phyloP scores from a whole-genome alignment of 2,329 filamentous ascomycete species.

The Zasmidium angulare region DNA sequence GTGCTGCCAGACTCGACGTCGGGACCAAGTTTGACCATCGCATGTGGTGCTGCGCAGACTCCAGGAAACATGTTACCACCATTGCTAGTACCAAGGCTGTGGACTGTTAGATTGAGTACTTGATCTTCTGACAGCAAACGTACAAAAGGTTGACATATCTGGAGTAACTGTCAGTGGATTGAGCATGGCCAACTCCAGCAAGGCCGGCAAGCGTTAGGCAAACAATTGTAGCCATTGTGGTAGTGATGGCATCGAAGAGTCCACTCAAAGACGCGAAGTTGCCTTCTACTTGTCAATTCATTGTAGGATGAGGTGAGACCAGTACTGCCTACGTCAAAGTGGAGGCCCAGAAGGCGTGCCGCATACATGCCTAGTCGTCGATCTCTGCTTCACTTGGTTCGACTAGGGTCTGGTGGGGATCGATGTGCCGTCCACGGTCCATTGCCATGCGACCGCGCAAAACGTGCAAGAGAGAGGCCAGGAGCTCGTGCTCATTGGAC shows the following conservation, averaged over 20 bases:
- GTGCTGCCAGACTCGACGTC: slow-evolving; percentile 32
- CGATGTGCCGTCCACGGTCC: background rate
- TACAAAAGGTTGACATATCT: slow-evolving; percentile 48
- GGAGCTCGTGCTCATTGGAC: background rate
- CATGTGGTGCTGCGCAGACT: slow-evolving; percentile 38
- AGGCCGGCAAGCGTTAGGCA: no score
- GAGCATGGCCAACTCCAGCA: background rate
- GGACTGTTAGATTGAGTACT: slow-evolving; percentile 8
- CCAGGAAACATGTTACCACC: slow-evolving; percentile 45
- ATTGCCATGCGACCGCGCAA: background rate
- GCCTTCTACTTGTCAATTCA: background rate
- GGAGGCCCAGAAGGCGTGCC: background rate
- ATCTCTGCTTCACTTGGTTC: background rate
- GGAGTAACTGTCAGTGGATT: slow-evolving; percentile 29
- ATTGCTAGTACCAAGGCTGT: slow-evolving; percentile 39
- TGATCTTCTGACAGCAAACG: slow-evolving; percentile 30
- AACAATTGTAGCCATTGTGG: no score
- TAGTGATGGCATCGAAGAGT: no score
- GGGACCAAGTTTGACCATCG: slow-evolving; percentile 44
- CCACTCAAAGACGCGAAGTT: background rate
- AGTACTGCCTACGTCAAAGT: background rate
- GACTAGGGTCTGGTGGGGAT: background rate
- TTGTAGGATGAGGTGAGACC: no score
- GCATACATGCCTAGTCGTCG: background rate
- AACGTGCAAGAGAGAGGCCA: background rate